Base-by-base conservation (phyloP, 306 rosid species). In the Fagus sylvatica region DNA sequence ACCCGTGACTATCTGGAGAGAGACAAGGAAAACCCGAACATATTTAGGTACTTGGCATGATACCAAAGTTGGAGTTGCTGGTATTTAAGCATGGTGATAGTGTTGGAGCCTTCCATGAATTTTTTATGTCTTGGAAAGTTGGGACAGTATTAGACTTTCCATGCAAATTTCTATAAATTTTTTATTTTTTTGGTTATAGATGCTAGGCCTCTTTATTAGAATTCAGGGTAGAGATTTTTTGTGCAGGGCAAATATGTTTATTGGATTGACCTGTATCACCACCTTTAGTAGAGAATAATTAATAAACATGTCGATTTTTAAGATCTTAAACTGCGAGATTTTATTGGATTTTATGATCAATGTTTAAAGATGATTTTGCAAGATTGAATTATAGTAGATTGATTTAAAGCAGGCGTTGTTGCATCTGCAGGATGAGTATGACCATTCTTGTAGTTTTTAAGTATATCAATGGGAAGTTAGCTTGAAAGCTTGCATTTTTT, bases 1-100 rank as follows among this genome's bases (percentile, higher is more conserved):
- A 84, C 83, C 8, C 87, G 90, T 12, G 94, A 93, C 72, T 93
- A 88, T 66, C 73, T 93, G 75, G 94, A 93, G 83, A 87, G 98
- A 77, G 98, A 91, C 81, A 81, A 87, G 79, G 94, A 89, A 2
- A 89, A 85, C 72, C 86, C 89, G 0, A 85, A 86, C 80, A 74
- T 72, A 54, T 88, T 82, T 75, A 86, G 33, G 87, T 91, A 93
- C 84, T 82, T 93, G 77, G 96, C 91, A 6, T 93, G 80, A 83
- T 74, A 16, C 48, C 70, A 17, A 37, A 65, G 13, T 48, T 3
- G 32, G 7, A 65, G 49, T 48, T 37, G 71, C 10, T 37, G 71
- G n/a, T 65, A 46, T 34, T 37, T 15, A 71, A 53, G 73, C 72
- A 65, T 2, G n/a, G 30, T 3, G 70, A 46, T n/a, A 3, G 13